Conservation (phyloP, 2,329 filamentous ascomycete genomes). For the Colletotrichum lindemuthianum region DNA sequence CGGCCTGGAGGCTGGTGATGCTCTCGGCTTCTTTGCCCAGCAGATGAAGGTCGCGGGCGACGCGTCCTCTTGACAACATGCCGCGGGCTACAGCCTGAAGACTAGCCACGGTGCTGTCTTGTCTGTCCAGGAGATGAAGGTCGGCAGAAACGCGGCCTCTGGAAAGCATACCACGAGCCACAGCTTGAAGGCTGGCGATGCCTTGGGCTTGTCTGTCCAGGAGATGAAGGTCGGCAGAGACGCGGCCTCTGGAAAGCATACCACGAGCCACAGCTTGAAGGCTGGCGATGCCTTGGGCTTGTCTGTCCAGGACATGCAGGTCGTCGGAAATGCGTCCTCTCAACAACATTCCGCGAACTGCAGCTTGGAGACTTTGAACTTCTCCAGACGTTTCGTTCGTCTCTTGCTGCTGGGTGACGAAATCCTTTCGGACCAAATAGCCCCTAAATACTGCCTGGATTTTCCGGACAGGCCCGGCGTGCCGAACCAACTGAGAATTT, state of each 20-base stretch:
- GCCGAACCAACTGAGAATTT: conserved; percentile 68
- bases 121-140: conserved; percentile 60
- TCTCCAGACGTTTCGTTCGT: conserved; percentile 61
- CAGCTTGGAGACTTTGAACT: conserved; percentile 71
- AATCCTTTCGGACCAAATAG: conserved; percentile 69
- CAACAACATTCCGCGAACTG: conserved; percentile 73
- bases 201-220: conserved; percentile 62
- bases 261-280: conserved; percentile 77
- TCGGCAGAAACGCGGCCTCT: conserved; percentile 66
- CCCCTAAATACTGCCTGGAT: conserved; percentile 75
- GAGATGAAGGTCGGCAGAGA: conserved; percentile 62
- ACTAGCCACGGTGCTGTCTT: conserved; percentile 61
- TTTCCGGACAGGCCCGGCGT: conserved; percentile 70
- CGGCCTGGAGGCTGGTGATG: conserved; percentile 71
- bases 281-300: conserved; percentile 61
- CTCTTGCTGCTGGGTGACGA: conserved; percentile 65
- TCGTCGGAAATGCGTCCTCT: conserved; percentile 66
- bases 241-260: conserved; percentile 67
- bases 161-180: conserved; percentile 73
- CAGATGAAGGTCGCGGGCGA: conserved; percentile 62
- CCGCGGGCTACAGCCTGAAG: conserved; percentile 77
- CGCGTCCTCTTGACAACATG: conserved; percentile 67
- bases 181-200: conserved; percentile 71
- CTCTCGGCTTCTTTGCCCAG: conserved; percentile 62
- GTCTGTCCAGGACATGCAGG: conserved; percentile 60